Conservation (phyloP, 805 yeast species). For the Cyberlindnera americana region DNA sequence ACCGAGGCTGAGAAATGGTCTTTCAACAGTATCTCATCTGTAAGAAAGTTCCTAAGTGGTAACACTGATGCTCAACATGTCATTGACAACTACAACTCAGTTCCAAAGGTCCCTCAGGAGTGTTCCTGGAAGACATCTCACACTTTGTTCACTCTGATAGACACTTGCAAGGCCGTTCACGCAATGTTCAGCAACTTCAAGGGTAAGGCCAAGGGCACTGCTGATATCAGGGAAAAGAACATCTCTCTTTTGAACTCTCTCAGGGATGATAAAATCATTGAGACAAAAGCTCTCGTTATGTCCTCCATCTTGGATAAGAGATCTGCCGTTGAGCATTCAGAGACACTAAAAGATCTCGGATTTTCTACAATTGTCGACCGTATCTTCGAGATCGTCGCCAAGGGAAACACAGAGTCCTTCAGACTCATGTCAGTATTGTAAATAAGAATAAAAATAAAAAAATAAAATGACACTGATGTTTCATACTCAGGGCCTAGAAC, state of each 20-base stretch:
- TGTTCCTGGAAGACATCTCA: slow-evolving; percentile 22
- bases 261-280: slow-evolving; percentile 19
- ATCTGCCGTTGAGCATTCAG: slow-evolving; percentile 1
- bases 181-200: slow-evolving; percentile 8
- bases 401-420: slow-evolving; percentile 23
- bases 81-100: slow-evolving; percentile 2
- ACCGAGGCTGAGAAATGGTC: slow-evolving; percentile 25
- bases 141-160: slow-evolving; percentile 15
- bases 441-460: no score
- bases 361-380: slow-evolving; percentile 11
- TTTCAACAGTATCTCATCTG: slow-evolving; percentile 9
- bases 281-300: slow-evolving; percentile 8
- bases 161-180: slow-evolving; percentile 22
- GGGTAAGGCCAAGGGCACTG: slow-evolving; percentile 1
- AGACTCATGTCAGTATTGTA: slow-evolving; percentile 20
- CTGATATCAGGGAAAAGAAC: slow-evolving; percentile 21
- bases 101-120: slow-evolving; percentile 16
- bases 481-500: no score
- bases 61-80: neutral
- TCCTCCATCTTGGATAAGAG: neutral
- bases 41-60: slow-evolving; percentile 11
- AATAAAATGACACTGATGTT: no score
- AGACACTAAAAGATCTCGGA: slow-evolving; percentile 13
- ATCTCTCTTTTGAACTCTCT: slow-evolving; percentile 10
- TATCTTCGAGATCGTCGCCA: slow-evolving; percentile 18